A percentile compares a stretch with the other conserved stretches of the same genome.
Evolutionary conservation across 495 filamentous ascomycete species (phyloP).

Genomic region (Annulohypoxylon bovei): DNA sequence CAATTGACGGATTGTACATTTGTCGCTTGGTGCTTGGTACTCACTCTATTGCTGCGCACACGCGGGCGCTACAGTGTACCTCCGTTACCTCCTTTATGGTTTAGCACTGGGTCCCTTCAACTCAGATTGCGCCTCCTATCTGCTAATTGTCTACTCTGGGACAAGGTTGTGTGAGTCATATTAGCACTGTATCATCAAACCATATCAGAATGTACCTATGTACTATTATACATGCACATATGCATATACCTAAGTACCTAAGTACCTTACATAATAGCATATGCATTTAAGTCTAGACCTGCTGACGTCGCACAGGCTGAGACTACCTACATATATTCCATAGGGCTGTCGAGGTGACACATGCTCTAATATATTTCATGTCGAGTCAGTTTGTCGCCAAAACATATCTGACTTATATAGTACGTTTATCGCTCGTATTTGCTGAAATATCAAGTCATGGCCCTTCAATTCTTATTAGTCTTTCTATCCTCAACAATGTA

Average conservation of each 20-base stretch:
- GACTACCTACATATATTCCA: not conserved
- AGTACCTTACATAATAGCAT: not conserved
- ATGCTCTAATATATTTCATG: not conserved
- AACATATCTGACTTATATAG: not conserved
- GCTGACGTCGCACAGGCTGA: not conserved
- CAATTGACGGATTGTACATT: slow-evolving; percentile 25
- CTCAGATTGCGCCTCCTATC: slow-evolving; percentile 1
- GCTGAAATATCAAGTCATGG: not conserved
- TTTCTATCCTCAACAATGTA: not conserved
- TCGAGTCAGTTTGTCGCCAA: not conserved
- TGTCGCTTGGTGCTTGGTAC: slow-evolving; percentile 11
- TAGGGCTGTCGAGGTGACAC: slow-evolving; percentile 4
- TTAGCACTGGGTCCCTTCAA: not conserved
- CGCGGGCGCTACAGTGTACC: slow-evolving; percentile 7
- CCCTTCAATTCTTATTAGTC: not conserved
- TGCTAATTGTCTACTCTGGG: not conserved
- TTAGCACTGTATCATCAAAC: slow-evolving; percentile 16
- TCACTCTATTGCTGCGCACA: slow-evolving; percentile 7
- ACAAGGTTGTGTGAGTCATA: slow-evolving; percentile 7
- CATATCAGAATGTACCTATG: not conserved
- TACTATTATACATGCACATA: not conserved
- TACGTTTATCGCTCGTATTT: not conserved
- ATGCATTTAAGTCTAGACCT: not conserved
- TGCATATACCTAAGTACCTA: not conserved
- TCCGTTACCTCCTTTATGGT: slow-evolving; percentile 2